Evolutionary conservation across 495 filamentous ascomycete genomes (phyloP), one percentile per base, ranked within the genome.

Genomic region (Lasiosphaeria ovina): DNA sequence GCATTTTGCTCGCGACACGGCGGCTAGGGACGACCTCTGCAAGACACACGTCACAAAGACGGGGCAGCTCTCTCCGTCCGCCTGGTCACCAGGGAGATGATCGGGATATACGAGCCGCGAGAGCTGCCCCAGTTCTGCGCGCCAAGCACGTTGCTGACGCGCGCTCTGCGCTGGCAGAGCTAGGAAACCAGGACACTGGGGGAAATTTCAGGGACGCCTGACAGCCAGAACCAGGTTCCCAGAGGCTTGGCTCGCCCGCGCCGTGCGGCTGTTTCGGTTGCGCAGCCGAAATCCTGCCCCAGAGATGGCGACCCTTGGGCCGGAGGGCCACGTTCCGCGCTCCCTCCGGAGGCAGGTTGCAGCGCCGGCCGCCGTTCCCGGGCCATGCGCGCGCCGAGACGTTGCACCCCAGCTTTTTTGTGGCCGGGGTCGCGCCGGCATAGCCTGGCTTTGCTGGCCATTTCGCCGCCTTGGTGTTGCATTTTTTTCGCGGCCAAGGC

Each of bases 241-340:
- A 66, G 55, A 62, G 31, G 57, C 67, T 69, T 69, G 67, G 67
- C 67, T 63, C 57, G 54, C 31, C 59, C 64, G 58, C 53, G 45
- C 54, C 56, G 40, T n/a, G 12, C 58, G 64, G 67, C 31, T 48
- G 31, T 63, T 44, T 65, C 64, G 67, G 67, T 59, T 65, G 56
- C 56, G 59, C 56, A 62, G 55, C 67, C 64, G 67, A 57, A 47
- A 47, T 11, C 6, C 6, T 14, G 5, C 44, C 44, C 38, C 38
- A 14, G 38, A 45, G 34, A n/a, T 32, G 12, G 10, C 24, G 51
- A 51, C 47, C 42, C 36, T 51, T 16, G 33, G 4, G 3, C 51
- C 67, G 67, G 67, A 69, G 47, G 58, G 1, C 53, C 0, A 62
- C 12, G 31, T 44, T 69, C 67, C 67, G 67, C 35, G 14, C 3